Conservation (phyloP, 192 early-diverging fungal species). For the Coemansia sp. region DNA sequence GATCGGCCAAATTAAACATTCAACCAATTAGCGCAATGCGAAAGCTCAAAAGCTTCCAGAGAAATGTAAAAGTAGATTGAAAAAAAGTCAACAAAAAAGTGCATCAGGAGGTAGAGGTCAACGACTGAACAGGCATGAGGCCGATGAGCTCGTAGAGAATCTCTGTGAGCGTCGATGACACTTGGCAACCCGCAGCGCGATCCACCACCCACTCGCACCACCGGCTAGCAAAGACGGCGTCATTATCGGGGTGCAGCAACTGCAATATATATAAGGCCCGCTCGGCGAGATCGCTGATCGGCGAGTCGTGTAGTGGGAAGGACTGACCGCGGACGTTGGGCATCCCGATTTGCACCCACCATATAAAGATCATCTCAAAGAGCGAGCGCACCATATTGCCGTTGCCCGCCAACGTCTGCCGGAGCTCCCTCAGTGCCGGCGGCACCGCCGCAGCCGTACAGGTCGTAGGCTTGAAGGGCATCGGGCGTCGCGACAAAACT, state of each 20-base stretch:
- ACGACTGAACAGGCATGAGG: conserved; percentile 27
- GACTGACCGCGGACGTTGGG: conserved; percentile 10
- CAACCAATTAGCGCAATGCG: background rate
- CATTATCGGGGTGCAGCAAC: conserved; percentile 44
- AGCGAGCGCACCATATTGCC: conserved; percentile 33
- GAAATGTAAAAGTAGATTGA: background rate
- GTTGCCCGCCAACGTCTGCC: conserved; percentile 18
- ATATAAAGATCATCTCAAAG: conserved; percentile 36
- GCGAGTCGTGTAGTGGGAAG: conserved; percentile 23
- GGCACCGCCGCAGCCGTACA: conserved; percentile 27
- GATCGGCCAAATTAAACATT: too few species aligned
- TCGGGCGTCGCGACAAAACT: conserved; percentile 18
- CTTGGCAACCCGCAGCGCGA: conserved; percentile 13
- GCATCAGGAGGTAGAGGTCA: background rate
- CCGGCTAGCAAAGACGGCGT: conserved; percentile 29
- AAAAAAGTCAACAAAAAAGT: background rate
- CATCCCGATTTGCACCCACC: conserved; percentile 34
- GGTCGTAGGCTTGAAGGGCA: conserved; percentile 38
- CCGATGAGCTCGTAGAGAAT: conserved; percentile 43
- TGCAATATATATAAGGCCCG: conserved; percentile 48
- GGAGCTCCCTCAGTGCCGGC: conserved; percentile 24
- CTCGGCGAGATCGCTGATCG: conserved; percentile 44
- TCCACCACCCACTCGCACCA: conserved; percentile 46
- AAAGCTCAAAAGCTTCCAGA: background rate
- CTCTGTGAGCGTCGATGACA: conserved; percentile 26